These are phyloP conservation scores for Nemania sp. DNA, from an alignment of 2,329 filamentous ascomycete genomes.

Conservation along the genomic window DNA sequence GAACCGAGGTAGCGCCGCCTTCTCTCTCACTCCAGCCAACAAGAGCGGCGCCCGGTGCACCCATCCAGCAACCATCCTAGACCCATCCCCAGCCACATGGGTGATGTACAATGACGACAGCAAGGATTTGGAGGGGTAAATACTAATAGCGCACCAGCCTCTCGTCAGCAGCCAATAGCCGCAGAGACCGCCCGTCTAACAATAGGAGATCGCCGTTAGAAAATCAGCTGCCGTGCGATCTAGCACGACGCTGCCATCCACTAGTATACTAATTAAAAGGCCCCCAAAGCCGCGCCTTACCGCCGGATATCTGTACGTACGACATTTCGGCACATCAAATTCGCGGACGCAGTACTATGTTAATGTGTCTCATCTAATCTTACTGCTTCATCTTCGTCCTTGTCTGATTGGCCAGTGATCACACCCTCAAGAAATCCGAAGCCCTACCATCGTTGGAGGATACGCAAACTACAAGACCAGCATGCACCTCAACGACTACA, in stretches of 20 bases:
- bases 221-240: slow-evolving; percentile 5
- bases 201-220: not conserved
- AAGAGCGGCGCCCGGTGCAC: slow-evolving; percentile 12
- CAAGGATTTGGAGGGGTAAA: not conserved
- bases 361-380: no score
- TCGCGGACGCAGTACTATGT: not conserved
- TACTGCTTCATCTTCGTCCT: no score
- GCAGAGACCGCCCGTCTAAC: not conserved
- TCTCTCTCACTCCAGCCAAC: slow-evolving; percentile 31
- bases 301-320: no score
- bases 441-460: not conserved
- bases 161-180: not conserved
- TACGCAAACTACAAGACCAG: not conserved
- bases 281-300: not conserved
- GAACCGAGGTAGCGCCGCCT: slow-evolving; percentile 39
- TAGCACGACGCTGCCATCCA: slow-evolving; percentile 1
- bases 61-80: no score
- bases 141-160: not conserved
- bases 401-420: not conserved
- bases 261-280: not conserved
- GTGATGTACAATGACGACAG: slow-evolving; percentile 27
- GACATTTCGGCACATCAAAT: not conserved
- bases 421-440: no score
- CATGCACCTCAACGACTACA: not conserved
- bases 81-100: slow-evolving; percentile 25